Base-by-base conservation (phyloP, 495 filamentous ascomycete genomes). In the Tuber aestivum region DNA sequence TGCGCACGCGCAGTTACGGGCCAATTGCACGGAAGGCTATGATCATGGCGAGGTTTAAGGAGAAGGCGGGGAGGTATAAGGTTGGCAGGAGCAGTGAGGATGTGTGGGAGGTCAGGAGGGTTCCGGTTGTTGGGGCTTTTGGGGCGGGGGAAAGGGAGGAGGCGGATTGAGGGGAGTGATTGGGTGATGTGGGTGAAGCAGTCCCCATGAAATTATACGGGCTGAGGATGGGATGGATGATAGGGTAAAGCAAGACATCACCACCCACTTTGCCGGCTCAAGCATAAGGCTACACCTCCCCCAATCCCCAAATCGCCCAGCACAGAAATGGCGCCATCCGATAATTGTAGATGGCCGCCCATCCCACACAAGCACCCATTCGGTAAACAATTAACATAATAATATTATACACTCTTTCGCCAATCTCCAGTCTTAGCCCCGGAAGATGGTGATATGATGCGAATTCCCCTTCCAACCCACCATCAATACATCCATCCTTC, bases 61-160 rank as follows among this genome's bases (percentile, higher is more conserved):
- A 90, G 84, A 93, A 92, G 85, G 90, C 89, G 72, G 87, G 85
- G 80, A 92, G 92, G 84, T 94, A 94, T 83, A 89, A 87, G 86
- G 86, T 85, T 38, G 90, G 88, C 14, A 87, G 88, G n/a, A 95
- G 90, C 80, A 97, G 93, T 86, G 92, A 97, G 86, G 93, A 97
- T 88, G 87, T 99, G 56, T 98, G 96, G 96, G 88, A 91, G 85
- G 84, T 89, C 75, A 88, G 95, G 77, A 83, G 84, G 42, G 84
- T 85, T 77, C 83, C 82, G 76, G 76, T 91, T 9, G 81, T 83
- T 77, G 80, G 72, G 14, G 75, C 79, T 8, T 83, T 83, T 41
- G 48, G 40, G 9, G 12, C 69, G 35, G 72, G 45, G 8, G 70
- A n/a, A 14, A 32, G 50, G 27, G 76, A 37, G 12, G 50, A 65